Conservation (phyloP, 148 eudicot species). For the Chenopodium formosanum region DNA sequence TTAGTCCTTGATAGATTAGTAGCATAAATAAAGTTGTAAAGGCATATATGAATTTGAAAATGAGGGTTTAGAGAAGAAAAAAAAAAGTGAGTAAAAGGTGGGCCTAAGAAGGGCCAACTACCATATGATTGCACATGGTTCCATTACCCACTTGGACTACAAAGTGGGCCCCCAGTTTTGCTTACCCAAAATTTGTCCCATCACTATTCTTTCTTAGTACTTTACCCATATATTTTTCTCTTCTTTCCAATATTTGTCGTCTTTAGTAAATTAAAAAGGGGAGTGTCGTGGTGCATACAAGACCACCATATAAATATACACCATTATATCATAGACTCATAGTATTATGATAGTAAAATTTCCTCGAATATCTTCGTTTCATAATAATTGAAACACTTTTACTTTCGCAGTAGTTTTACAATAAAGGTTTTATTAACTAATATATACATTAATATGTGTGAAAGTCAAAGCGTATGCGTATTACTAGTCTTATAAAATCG, state of each 20-base stretch:
- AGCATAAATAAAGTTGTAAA: background rate
- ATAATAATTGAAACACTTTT: too few relatives aligned
- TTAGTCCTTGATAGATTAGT: background rate
- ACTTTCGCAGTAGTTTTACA: too few relatives aligned
- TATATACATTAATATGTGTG: background rate
- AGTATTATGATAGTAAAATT: too few relatives aligned
- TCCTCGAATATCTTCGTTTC: too few relatives aligned
- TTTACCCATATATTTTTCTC: slow-evolving; percentile 4
- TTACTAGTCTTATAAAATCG: too few relatives aligned
- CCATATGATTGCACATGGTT: slow-evolving; percentile 93
- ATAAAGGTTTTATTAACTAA: too few relatives aligned
- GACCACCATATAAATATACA: background rate
- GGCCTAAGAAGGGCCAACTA: slow-evolving; percentile 63
- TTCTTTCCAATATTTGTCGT: slow-evolving; percentile 18
- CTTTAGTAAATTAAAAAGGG: background rate
- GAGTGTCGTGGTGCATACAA: background rate
- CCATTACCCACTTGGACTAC: slow-evolving; percentile 59
- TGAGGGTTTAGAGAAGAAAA: slow-evolving; percentile 18
- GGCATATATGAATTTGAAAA: background rate
- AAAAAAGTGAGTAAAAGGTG: slow-evolving; percentile 38
- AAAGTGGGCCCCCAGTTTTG: slow-evolving; percentile 28
- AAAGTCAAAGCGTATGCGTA: too few relatives aligned
- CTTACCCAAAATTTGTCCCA: slow-evolving; percentile 15
- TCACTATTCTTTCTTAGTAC: slow-evolving; percentile 23
- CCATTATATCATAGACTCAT: too few relatives aligned